These are phyloP conservation scores for Leccinum subgranulosum DNA, from an alignment of 768 basidiomycete genomes.

Conservation along the genomic window DNA sequence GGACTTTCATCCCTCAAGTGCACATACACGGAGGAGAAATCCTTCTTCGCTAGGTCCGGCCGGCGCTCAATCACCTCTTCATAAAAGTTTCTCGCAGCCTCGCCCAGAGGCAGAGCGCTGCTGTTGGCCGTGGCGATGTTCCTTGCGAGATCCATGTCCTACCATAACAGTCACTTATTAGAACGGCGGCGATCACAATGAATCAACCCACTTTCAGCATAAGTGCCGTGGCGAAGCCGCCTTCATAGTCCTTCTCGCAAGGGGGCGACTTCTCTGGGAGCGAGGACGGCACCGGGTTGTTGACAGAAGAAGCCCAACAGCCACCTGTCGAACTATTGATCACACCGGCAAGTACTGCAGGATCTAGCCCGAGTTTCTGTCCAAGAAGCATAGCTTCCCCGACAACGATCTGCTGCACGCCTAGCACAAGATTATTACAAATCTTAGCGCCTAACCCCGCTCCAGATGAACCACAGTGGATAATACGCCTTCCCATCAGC, in stretches of 20 bases:
- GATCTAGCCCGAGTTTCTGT: constrained; percentile 73
- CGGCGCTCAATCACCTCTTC: constrained; percentile 46
- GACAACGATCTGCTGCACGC: constrained; percentile 78
- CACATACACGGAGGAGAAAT: constrained; percentile 80
- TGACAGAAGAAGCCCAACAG: constrained; percentile 82
- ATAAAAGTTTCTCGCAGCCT: constrained; percentile 64
- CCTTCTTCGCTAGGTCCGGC: constrained; percentile 62
- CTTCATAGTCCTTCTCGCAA: constrained; percentile 79
- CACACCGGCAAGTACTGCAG: constrained; percentile 72
- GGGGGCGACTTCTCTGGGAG: constrained; percentile 72
- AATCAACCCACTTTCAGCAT: constrained; percentile 69
- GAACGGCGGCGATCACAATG: background rate
- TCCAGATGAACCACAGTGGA: constrained; percentile 81
- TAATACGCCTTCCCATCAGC: constrained; percentile 77
- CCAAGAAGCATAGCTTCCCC: constrained; percentile 92
- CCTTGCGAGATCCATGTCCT: constrained; percentile 86
- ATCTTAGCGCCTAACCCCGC: constrained; percentile 86
- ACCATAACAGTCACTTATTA: constrained; percentile 6
- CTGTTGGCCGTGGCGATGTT: constrained; percentile 50
- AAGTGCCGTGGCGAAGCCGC: constrained; percentile 78
- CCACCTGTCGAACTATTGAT: constrained; percentile 83
- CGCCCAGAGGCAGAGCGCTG: constrained; percentile 62
- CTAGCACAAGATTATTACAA: constrained; percentile 80
- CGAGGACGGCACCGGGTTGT: constrained; percentile 82
- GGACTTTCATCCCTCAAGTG: constrained; percentile 41